phyloP scores from a whole-genome alignment of 73 alveolate genomes.

The Paramecium caudatum region DNA sequence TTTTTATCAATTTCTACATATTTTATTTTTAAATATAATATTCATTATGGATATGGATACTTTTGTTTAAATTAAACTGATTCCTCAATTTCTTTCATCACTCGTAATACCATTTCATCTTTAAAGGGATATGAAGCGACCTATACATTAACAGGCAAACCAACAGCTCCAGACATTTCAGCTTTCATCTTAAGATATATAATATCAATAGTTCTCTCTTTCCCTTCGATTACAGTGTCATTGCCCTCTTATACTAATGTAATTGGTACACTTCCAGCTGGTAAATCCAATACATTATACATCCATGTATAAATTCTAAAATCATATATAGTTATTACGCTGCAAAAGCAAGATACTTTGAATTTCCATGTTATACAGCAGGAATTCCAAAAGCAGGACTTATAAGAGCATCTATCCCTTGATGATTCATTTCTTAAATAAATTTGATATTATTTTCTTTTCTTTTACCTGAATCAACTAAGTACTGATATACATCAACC shows the following conservation, averaged over 20 bases:
- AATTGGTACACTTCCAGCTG: constrained; percentile 60
- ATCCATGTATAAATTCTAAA: constrained; percentile 69
- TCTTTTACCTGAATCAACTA: not conserved
- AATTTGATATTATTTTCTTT: not conserved
- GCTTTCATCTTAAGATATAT: constrained; percentile 19
- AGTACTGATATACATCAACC: constrained; percentile 15
- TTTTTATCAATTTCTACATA: no score
- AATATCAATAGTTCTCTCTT: not conserved
- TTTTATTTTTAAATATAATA: no score
- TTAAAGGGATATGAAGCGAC: constrained; percentile 76
- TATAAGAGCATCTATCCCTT: constrained; percentile 74
- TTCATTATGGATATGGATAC: not conserved
- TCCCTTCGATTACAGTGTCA: not conserved
- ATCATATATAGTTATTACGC: not conserved
- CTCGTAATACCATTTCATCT: constrained; percentile 82
- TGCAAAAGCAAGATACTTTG: constrained; percentile 41
- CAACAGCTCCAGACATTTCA: constrained; percentile 77
- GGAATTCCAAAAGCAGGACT: constrained; percentile 73
- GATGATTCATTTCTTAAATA: not conserved
- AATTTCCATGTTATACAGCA: constrained; percentile 76
- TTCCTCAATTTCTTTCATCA: constrained; percentile 82
- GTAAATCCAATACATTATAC: constrained; percentile 76
- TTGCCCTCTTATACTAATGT: constrained; percentile 24
- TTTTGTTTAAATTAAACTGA: constrained; percentile 57
- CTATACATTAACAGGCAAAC: constrained; percentile 87